phyloP scores from a whole-genome alignment of 176 grass and related monocot species.

The Zoysia japonica region DNA sequence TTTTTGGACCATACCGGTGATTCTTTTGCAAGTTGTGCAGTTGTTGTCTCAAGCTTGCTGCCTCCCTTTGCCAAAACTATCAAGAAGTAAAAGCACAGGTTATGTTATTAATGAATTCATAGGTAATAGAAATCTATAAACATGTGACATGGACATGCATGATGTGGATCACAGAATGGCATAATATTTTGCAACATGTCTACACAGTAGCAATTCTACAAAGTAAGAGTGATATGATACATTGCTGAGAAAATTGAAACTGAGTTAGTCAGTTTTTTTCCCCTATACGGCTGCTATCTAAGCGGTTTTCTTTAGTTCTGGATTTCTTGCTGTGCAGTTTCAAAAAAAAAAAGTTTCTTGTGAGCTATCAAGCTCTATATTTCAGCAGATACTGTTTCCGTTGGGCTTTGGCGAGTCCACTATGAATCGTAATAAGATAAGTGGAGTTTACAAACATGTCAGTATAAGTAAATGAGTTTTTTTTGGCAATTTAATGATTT shows the following conservation, averaged over 20 bases:
- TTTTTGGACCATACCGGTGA: constrained; percentile 58
- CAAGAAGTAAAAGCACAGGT: constrained; percentile 34
- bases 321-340: not conserved
- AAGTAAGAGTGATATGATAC: not conserved
- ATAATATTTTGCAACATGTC: constrained; percentile 2
- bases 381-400: not conserved
- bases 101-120: constrained; percentile 7
- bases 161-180: not conserved
- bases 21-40: constrained; percentile 94
- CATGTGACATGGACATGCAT: not conserved
- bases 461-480: constrained; percentile 2
- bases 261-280: not conserved
- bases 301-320: not conserved
- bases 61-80: constrained; percentile 92
- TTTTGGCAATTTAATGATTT: not conserved
- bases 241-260: not conserved
- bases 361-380: not conserved
- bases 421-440: constrained; percentile 14
- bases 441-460: not conserved
- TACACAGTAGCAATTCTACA: not conserved
- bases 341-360: too few species aligned
- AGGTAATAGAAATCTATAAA: not conserved
- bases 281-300: constrained; percentile 6
- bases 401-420: not conserved
- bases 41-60: constrained; percentile 99